Conservation (phyloP, 164 flowering plant genomes). For the Chloranthus sessilifolius region DNA sequence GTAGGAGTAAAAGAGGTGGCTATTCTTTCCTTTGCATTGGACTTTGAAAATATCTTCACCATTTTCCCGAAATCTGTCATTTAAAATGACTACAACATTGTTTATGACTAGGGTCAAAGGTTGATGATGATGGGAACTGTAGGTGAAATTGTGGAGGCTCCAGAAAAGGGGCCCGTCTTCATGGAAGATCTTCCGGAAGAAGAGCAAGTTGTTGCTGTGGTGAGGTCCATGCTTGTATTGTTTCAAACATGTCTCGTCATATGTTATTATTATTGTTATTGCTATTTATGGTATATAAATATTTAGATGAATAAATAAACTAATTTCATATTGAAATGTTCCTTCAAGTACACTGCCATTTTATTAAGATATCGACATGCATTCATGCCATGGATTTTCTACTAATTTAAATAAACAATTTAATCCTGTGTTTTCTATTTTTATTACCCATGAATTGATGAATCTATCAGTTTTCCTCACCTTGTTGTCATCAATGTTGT, state of each 20-base stretch:
- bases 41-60: background rate
- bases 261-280: background rate
- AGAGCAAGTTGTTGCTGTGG: constrained; percentile 76
- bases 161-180: constrained; percentile 90
- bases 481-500: too few relatives aligned
- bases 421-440: too few relatives aligned
- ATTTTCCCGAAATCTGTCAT: background rate
- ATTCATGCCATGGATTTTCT: too few relatives aligned
- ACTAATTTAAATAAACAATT: too few relatives aligned
- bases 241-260: background rate
- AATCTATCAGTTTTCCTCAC: too few relatives aligned
- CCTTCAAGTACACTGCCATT: too few relatives aligned
- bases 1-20: constrained; percentile 81
- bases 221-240: constrained; percentile 24
- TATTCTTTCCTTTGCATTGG: constrained; percentile 1
- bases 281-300: too few relatives aligned
- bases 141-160: constrained; percentile 88
- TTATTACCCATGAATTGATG: too few relatives aligned
- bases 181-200: constrained; percentile 96
- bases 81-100: background rate
- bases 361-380: too few relatives aligned
- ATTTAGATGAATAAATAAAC: too few relatives aligned
- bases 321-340: too few relatives aligned
- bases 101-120: constrained; percentile 68
- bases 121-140: constrained; percentile 99